Percentiles rank a stretch among this genome's conserved stretches.
Conservation (phyloP, 1,139 yeast genomes). For the Suhomyces bribrorum region DNA sequence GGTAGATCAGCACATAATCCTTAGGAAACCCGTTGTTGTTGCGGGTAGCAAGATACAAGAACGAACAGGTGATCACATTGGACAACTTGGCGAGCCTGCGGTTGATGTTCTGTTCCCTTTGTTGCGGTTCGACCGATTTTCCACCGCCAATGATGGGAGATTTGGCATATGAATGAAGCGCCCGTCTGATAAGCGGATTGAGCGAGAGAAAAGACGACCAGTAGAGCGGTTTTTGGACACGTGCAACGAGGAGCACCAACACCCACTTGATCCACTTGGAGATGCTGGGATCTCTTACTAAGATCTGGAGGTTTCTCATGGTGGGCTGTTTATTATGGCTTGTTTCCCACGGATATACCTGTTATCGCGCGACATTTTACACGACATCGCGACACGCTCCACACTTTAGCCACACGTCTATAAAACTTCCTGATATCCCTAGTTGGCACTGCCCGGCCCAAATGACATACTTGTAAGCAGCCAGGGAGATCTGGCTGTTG, state of each 20-base stretch:
- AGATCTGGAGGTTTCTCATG: slow-evolving; percentile 18
- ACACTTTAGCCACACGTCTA: too few species aligned
- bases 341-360: neutral
- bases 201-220: slow-evolving; percentile 38
- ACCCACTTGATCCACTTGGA: slow-evolving; percentile 37
- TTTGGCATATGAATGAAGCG: slow-evolving; percentile 2
- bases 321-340: neutral
- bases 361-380: neutral
- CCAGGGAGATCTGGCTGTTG: too few species aligned
- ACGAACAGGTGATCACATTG: slow-evolving; percentile 29
- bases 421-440: too few species aligned
- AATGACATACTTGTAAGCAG: too few species aligned
- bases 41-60: slow-evolving; percentile 36
- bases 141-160: neutral
- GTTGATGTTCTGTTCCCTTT: neutral
- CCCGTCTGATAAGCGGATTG: slow-evolving; percentile 31
- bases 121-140: neutral
- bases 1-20: slow-evolving; percentile 41
- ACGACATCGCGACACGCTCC: neutral
- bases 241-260: slow-evolving; percentile 24
- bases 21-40: slow-evolving; percentile 34
- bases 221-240: slow-evolving; percentile 28
- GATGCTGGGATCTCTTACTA: slow-evolving; percentile 13
- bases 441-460: too few species aligned
- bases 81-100: slow-evolving; percentile 20